Evolutionary conservation across 148 eudicot species (phyloP), one percentile per base, ranked within the genome.

Genomic region (Chenopodium quinoa): DNA sequence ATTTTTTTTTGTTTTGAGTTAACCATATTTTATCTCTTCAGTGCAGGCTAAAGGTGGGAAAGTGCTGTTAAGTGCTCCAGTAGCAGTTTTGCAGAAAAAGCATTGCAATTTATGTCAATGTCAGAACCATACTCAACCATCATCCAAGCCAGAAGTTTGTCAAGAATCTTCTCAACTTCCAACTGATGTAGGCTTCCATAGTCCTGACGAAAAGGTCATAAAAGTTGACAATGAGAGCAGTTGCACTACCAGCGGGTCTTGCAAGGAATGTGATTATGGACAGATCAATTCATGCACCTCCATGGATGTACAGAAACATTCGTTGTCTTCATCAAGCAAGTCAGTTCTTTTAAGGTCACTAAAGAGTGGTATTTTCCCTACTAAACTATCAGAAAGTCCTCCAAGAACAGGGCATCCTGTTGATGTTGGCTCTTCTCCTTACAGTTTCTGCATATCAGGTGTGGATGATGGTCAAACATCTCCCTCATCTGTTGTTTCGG

Each of bases 31-130:
- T 68, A 71, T 86, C 71, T 88, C 79, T 88, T 83, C 90, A 87
- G 92, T 87, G 92, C 97, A 94, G 98, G 91, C 91, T 84, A 86
- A 81, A 89, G 88, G 85, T 78, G 92, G 93, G 81, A 77, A 84
- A 48, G 60, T 85, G 84, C 74, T 87, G 82, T 66, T 82, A 83
- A 84, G 78, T 80, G 80, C 87, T 76, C 87, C 84, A 73, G 81
- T 80, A 25, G 79, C 78, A 75, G 87, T 82, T 80, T 76, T 88
- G 75, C 90, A 84, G 78, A 87, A 86, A 69, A 91, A 88, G 65
- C 85, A 89, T 90, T 89, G 86, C 52, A 58, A 31, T 67, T 80
- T 85, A 47, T 87, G 86, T 78, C 87, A 85, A 75, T 83, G 74
- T 32, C 86, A 68, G 60, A 89, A 85, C 83, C 85, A 79, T 32